These are phyloP conservation scores for Parasitella parasitica DNA, from an alignment of 371 early-diverging fungal species.

Conservation along the genomic window DNA sequence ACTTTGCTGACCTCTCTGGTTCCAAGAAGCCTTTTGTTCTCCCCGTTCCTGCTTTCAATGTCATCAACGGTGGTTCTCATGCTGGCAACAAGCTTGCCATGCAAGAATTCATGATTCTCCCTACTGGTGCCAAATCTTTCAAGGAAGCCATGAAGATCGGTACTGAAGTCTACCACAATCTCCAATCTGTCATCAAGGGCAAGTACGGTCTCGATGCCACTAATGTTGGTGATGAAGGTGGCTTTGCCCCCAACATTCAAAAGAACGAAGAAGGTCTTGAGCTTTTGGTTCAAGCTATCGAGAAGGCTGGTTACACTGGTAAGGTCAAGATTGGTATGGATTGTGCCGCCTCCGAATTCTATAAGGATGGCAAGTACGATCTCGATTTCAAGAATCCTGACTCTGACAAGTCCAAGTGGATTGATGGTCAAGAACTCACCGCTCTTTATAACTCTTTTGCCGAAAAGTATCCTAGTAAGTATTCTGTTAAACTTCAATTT, in stretches of 20 bases:
- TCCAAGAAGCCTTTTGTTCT: slow-evolving; percentile 87
- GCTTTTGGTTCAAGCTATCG: slow-evolving; percentile 89
- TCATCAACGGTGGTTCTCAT: slow-evolving; percentile 99
- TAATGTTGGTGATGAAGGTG: slow-evolving; percentile 99
- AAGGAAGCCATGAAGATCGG: slow-evolving; percentile 98
- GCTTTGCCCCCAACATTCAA: slow-evolving; percentile 99
- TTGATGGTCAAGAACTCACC: slow-evolving; percentile 83
- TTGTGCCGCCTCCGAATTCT: slow-evolving; percentile 98
- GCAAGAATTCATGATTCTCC: slow-evolving; percentile 99
- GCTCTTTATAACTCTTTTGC: slow-evolving; percentile 86
- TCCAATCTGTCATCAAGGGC: slow-evolving; percentile 95
- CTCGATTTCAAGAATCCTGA: slow-evolving; percentile 95
- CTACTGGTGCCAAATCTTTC: slow-evolving; percentile 93
- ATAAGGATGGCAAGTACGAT: slow-evolving; percentile 95
- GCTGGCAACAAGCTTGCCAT: slow-evolving; percentile 99
- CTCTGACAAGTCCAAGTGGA: slow-evolving; percentile 76
- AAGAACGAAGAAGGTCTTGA: slow-evolving; percentile 97
- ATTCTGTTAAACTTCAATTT: not conserved
- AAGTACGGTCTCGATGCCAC: slow-evolving; percentile 99
- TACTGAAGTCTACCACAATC: slow-evolving; percentile 93
- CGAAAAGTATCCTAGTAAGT: slow-evolving; percentile 85
- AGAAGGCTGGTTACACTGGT: slow-evolving; percentile 91
- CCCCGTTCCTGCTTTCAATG: slow-evolving; percentile 98
- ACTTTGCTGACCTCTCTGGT: slow-evolving; percentile 88
- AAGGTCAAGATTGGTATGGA: slow-evolving; percentile 98